Base-by-base conservation (phyloP, 2,329 filamentous ascomycete genomes). In the Fragosphaeria purpurea region DNA sequence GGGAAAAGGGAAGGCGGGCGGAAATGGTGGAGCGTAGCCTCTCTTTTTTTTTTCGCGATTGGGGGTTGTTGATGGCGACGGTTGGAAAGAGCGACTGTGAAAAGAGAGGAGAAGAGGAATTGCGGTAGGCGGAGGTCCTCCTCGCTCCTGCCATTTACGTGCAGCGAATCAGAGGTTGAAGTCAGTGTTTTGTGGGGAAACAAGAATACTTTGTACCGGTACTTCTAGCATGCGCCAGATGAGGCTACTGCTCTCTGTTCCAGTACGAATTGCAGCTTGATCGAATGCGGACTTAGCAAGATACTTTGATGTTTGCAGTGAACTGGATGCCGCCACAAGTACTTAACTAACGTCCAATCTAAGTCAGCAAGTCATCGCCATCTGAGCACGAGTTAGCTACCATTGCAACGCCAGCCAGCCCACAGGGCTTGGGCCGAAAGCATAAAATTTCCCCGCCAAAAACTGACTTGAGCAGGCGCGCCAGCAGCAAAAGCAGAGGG, bases 151-250 rank as follows among this genome's bases (percentile, higher is more conserved):
- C 41, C 34, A 45, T 47, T 40, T 47, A 46, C 44, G 45, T 44
- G 52, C 44, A 37, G 48, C 56, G 30, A 56, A 55, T 55, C 54
- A 54, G 62, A 59, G 56, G 62, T 65, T 54, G 61, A 48, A 47
- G 62, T 55, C 52, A 57, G 58, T 59, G 63, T n/a, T 22, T 8
- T 8, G 40, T 50, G 48, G 51, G 11, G 44, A 31, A n/a, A 22
- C 9, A 33, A 40, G 46, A 33, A 33, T 37, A 3, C 34, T 5
- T 10, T 1, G 44, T 48, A 51, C n/a, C 30, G 46, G 38, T 53
- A 52, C 51, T 6, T 30, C 4, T 1, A 6, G 4, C 22, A 22
- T 22, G 22, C 22, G 22, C 22, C 22, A 22, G 22, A 22, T 22
- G 2, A 22, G 22, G 22, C 22, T 22, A 22, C 22, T 22, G 22